Conservation (phyloP, 2,329 filamentous ascomycete genomes). For the Fusarium floridanum region DNA sequence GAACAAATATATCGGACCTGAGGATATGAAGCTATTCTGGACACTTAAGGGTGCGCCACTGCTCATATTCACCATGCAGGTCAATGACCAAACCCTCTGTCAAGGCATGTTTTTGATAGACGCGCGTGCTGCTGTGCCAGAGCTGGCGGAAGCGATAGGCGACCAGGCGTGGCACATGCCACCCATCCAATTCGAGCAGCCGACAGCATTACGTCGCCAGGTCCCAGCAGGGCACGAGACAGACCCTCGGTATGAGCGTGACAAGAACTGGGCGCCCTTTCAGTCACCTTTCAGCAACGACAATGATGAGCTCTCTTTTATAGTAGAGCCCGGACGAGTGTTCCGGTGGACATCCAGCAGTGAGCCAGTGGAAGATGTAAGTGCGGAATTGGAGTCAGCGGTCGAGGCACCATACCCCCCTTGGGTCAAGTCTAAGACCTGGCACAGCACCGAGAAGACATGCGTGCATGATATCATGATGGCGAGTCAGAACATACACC, state of each 20-base stretch:
- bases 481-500: background rate
- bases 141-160: background rate
- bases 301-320: background rate
- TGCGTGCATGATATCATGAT: background rate
- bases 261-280: slow-evolving; percentile 2
- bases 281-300: slow-evolving; percentile 6
- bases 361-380: background rate
- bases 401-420: background rate
- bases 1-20: background rate
- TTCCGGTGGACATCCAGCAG: background rate
- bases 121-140: background rate
- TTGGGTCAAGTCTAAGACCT: background rate
- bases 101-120: background rate
- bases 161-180: background rate
- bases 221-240: background rate
- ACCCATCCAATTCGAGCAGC: background rate
- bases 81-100: background rate
- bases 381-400: background rate
- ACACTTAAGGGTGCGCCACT: background rate
- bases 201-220: background rate
- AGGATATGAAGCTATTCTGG: background rate
- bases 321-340: slow-evolving; percentile 1
- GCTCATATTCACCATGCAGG: background rate
- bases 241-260: no score
- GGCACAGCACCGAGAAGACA: slow-evolving; percentile 40